Evolutionary conservation across 495 filamentous ascomycete species (phyloP).

Genomic region (Podospora tetraspora): DNA sequence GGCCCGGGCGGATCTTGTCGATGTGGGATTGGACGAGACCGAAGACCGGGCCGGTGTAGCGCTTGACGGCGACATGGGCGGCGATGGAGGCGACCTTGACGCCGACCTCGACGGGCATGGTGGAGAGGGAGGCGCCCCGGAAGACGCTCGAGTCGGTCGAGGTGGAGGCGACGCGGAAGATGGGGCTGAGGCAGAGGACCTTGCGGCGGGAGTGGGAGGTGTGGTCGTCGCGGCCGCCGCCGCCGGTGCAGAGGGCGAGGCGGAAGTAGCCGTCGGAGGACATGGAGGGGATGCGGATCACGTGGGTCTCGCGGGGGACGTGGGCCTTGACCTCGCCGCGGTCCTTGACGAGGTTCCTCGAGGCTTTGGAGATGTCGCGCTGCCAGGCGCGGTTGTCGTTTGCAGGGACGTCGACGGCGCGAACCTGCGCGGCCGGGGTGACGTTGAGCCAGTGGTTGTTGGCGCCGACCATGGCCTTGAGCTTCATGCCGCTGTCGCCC

Average conservation of each 20-base stretch:
- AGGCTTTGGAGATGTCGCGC: constrained; percentile 57
- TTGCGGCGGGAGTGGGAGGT: constrained; percentile 32
- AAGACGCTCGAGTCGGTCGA: constrained; percentile 53
- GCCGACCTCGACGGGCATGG: constrained; percentile 59
- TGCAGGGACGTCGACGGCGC: constrained; percentile 40
- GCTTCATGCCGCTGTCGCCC: constrained; percentile 62
- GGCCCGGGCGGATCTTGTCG: constrained; percentile 40
- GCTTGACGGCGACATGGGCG: constrained; percentile 44
- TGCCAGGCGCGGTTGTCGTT: constrained; percentile 60
- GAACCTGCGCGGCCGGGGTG: constrained; percentile 49
- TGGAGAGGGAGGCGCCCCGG: constrained; percentile 58
- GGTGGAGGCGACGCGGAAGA: constrained; percentile 59
- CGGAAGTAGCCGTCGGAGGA: constrained; percentile 64
- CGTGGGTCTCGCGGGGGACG: constrained; percentile 52
- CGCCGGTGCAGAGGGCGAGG: constrained; percentile 53
- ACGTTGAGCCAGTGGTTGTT: constrained; percentile 59
- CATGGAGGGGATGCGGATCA: constrained; percentile 57
- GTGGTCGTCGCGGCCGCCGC: constrained; percentile 2
- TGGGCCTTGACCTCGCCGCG: constrained; percentile 44
- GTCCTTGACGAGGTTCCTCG: constrained; percentile 43
- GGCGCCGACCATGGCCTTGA: constrained; percentile 53
- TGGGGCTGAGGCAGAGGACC: constrained; percentile 56
- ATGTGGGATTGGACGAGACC: constrained; percentile 39
- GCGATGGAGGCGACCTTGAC: constrained; percentile 52
- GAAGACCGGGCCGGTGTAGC: constrained; percentile 44